Evolutionary conservation across 2,329 filamentous ascomycete species (phyloP), one percentile per base, ranked within the genome.

Genomic region (Fusarium tjaetaba): DNA sequence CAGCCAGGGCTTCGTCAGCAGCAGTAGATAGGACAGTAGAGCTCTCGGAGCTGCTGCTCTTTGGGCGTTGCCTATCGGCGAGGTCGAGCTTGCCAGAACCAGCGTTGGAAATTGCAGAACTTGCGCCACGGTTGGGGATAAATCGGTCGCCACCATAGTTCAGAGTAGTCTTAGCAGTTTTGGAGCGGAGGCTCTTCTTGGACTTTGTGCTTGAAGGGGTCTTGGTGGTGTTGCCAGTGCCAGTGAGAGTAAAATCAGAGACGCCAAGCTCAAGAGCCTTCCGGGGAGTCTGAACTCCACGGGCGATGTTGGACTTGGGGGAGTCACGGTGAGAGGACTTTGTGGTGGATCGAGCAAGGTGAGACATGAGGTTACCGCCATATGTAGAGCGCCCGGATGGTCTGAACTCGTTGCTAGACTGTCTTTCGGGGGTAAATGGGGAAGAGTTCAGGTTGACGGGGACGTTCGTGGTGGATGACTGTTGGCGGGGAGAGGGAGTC

Each of bases 271-370:
- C 96, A 43, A 98, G 89, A 52, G 87, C 89, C 82, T 93, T 94
- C 79, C 94, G 93, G 26, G 96, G 95, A 48, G 94, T 95, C 66
- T 91, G 88, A 64, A 90, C 89, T 46, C 86, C 85, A 74, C 91
- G 90, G 75, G 93, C 94, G 82, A 98, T 98, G 87, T 98, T 98
- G 68, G 95, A 98, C 87, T 98, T 98, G 81, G 95, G 95, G 5
- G 96, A 98, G 81, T 96, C 93, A 57, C 93, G 92, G 82, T 94
- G 92, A 45, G 89, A 86, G 45, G 88, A 85, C 85, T 91, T 92
- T 71, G 91, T 88, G 69, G 83, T 84, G 5, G 88, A 91, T 79
- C 93, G 93, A 71, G 93, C 88, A 80, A 97, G 93, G 80, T 95
- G 92, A 69, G 93, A 88, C 73, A 94, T 90, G 66, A 97, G 87